phyloP scores from a whole-genome alignment of 2,329 filamentous ascomycete genomes.

The Colletotrichum sp. region DNA sequence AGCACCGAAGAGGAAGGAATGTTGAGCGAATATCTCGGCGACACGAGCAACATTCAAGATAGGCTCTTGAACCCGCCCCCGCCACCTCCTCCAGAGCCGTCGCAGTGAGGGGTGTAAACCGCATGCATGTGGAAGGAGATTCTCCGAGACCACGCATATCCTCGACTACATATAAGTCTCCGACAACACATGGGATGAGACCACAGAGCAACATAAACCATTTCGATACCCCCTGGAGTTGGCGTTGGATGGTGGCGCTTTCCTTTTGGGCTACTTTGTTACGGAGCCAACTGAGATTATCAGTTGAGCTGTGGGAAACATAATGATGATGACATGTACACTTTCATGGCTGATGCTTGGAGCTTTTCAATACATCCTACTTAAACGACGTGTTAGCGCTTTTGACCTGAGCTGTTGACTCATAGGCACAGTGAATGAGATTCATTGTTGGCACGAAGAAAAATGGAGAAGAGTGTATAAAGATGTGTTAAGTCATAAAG shows the following conservation, averaged over 20 bases:
- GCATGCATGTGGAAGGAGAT: not conserved
- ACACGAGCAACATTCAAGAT: not conserved
- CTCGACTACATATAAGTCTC: not conserved
- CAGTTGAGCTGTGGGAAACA: not conserved
- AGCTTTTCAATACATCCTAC: not conserved
- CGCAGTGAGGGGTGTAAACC: not conserved
- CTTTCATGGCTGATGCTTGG: not conserved
- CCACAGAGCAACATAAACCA: not conserved
- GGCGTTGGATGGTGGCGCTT: not conserved
- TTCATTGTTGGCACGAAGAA: not conserved
- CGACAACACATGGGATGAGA: accelerated
- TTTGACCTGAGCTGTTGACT: not conserved
- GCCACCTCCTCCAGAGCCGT: not conserved
- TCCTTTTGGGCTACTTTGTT: not conserved
- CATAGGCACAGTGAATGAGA: not conserved
- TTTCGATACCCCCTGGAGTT: not conserved
- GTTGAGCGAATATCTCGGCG: too few relatives aligned
- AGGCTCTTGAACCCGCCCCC: not conserved
- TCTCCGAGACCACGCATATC: accelerated
- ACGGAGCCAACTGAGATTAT: not conserved
- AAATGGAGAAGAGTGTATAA: accelerated
- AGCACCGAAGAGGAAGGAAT: too few relatives aligned
- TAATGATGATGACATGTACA: not conserved
- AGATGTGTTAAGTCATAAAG: not conserved
- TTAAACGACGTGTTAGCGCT: not conserved